Conservation (phyloP, 139 green algal genomes). For the Coelastrella sp. region DNA sequence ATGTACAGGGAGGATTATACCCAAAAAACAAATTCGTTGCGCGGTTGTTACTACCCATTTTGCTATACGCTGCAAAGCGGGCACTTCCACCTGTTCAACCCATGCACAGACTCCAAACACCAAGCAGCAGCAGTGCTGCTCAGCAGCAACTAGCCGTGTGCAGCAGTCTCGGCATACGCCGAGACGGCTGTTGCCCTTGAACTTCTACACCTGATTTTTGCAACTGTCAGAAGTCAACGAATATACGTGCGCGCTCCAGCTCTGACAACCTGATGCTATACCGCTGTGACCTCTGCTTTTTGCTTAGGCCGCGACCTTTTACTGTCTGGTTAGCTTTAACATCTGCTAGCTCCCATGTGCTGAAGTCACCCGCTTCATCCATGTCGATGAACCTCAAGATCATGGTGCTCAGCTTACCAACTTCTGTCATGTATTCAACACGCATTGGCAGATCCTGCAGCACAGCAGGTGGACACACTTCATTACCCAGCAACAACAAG, state of each 20-base stretch:
- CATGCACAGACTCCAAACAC: no score
- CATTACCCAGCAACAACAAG: neutral
- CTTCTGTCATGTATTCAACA: conserved; percentile 51
- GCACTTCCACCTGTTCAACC: no score
- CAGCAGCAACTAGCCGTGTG: neutral
- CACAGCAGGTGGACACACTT: neutral
- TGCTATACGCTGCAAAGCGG: no score
- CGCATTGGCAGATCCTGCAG: conserved; percentile 69
- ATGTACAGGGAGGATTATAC: no score
- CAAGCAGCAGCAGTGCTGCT: no score
- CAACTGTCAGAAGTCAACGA: conserved; percentile 75
- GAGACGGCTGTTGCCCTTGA: neutral
- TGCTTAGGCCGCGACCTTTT: conserved; percentile 72
- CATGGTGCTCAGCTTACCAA: neutral
- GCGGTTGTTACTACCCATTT: no score
- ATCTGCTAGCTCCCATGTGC: conserved; percentile 70
- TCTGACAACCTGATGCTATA: conserved; percentile 54
- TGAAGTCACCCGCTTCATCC: conserved; percentile 53
- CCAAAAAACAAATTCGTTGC: no score
- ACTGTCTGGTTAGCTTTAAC: conserved; percentile 68
- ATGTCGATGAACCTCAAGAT: conserved; percentile 55
- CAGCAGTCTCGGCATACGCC: neutral
- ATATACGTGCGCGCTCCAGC: conserved; percentile 64
- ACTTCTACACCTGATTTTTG: no score
- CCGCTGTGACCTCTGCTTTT: conserved; percentile 62